Conservation (phyloP, 2,329 filamentous ascomycete species). For the Fusarium luffae region DNA sequence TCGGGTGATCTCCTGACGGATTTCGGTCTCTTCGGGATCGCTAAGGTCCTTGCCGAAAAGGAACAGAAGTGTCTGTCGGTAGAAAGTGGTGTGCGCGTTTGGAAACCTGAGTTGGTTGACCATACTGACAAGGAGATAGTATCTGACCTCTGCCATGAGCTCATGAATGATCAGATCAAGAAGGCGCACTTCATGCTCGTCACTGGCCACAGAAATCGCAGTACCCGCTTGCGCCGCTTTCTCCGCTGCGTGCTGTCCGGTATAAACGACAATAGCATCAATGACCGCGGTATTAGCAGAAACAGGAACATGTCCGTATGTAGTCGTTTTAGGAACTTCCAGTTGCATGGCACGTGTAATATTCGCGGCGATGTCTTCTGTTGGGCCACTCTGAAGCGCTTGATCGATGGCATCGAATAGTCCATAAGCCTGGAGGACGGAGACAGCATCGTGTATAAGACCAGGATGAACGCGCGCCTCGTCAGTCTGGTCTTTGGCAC, state of each 20-base stretch:
- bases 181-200: slow-evolving; percentile 70
- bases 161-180: slow-evolving; percentile 82
- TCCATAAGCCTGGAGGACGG: slow-evolving; percentile 65
- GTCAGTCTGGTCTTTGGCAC: slow-evolving; percentile 79
- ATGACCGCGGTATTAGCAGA: slow-evolving; percentile 77
- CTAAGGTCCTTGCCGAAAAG: slow-evolving; percentile 81
- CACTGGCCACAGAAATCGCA: slow-evolving; percentile 59
- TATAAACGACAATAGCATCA: slow-evolving; percentile 84
- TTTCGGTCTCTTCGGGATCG: slow-evolving; percentile 80
- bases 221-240: slow-evolving; percentile 68
- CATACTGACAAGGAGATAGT: slow-evolving; percentile 85
- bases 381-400: slow-evolving; percentile 69
- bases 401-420: slow-evolving; percentile 70
- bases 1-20: slow-evolving; percentile 90
- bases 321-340: slow-evolving; percentile 66
- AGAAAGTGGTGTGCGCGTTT: slow-evolving; percentile 91
- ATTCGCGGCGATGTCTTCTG: slow-evolving; percentile 78
- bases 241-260: slow-evolving; percentile 78
- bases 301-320: slow-evolving; percentile 74
- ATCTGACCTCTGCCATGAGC: slow-evolving; percentile 80
- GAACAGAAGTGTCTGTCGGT: slow-evolving; percentile 85
- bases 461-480: slow-evolving; percentile 76
- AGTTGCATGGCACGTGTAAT: slow-evolving; percentile 79
- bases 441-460: slow-evolving; percentile 71
- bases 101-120: slow-evolving; percentile 93